These are phyloP conservation scores for Massarina eburnea DNA, from an alignment of 2,329 filamentous ascomycete species.

Conservation along the genomic window DNA sequence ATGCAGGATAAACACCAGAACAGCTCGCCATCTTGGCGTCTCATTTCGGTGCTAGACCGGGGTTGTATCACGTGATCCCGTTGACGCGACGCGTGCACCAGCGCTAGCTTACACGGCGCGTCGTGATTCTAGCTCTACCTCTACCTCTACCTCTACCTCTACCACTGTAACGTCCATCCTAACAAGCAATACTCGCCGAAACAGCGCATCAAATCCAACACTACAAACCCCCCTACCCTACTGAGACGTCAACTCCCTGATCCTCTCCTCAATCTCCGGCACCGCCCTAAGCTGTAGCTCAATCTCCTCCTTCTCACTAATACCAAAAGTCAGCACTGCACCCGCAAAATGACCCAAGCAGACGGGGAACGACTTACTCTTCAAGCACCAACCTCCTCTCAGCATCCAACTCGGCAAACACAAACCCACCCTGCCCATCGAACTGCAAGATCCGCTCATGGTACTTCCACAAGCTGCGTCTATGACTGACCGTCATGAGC, in stretches of 20 bases:
- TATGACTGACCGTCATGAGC: conserved; percentile 93
- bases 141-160: no score
- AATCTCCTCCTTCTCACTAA: conserved; percentile 84
- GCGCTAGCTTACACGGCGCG: no score
- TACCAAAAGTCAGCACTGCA: conserved; percentile 14
- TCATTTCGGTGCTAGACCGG: no score
- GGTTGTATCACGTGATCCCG: no score
- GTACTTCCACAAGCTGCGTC: conserved; percentile 93
- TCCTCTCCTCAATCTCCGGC: conserved; percentile 81
- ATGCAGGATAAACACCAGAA: no score
- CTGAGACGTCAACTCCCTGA: conserved; percentile 65
- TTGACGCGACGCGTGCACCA: no score
- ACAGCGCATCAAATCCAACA: no score
- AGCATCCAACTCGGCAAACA: conserved; percentile 88
- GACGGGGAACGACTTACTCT: conserved; percentile 58
- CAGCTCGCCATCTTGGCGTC: no score
- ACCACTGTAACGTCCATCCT: no score
- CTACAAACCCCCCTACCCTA: neutral
- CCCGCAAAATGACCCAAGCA: conserved; percentile 3
- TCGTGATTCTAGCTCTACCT: no score
- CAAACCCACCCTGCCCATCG: conserved; percentile 87
- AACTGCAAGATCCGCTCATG: conserved; percentile 95
- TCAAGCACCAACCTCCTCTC: conserved; percentile 82
- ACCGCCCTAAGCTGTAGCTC: conserved; percentile 83
- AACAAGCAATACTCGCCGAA: no score